phyloP scores from a whole-genome alignment of 176 grass and related monocot genomes.

The Lolium multiflorum region DNA sequence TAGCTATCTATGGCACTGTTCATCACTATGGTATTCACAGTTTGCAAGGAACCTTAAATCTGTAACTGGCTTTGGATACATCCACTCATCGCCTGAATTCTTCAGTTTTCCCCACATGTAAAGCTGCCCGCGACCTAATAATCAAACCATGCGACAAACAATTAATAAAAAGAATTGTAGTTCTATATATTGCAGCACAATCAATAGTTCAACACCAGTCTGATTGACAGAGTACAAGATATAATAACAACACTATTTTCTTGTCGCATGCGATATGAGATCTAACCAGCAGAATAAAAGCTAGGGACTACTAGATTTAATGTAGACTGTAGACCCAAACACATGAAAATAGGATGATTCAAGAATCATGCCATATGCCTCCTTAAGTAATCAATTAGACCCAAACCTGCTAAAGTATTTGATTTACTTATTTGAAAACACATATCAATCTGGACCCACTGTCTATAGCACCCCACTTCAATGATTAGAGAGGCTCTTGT shows the following conservation, averaged over 20 bases:
- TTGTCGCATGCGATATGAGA: background rate
- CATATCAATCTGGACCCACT: background rate
- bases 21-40: conserved; percentile 33
- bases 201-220: background rate
- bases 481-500: conserved; percentile 7
- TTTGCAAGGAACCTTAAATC: conserved; percentile 78
- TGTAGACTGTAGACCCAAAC: background rate
- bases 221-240: conserved; percentile 33
- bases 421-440: conserved; percentile 10
- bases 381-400: background rate
- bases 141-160: conserved; percentile 25
- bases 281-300: background rate
- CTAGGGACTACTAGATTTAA: background rate
- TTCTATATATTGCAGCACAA: conserved; percentile 1
- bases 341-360: conserved; percentile 17
- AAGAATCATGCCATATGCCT: background rate
- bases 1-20: background rate
- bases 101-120: conserved; percentile 99
- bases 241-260: conserved; percentile 23
- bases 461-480: conserved; percentile 20
- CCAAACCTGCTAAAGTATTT: conserved; percentile 18
- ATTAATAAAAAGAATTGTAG: conserved; percentile 11
- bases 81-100: conserved; percentile 86
- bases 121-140: conserved; percentile 78
- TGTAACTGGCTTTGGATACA: conserved; percentile 96